These are phyloP conservation scores for Pestalotiopsis sp. DNA, from an alignment of 2,329 filamentous ascomycete genomes.

Conservation along the genomic window DNA sequence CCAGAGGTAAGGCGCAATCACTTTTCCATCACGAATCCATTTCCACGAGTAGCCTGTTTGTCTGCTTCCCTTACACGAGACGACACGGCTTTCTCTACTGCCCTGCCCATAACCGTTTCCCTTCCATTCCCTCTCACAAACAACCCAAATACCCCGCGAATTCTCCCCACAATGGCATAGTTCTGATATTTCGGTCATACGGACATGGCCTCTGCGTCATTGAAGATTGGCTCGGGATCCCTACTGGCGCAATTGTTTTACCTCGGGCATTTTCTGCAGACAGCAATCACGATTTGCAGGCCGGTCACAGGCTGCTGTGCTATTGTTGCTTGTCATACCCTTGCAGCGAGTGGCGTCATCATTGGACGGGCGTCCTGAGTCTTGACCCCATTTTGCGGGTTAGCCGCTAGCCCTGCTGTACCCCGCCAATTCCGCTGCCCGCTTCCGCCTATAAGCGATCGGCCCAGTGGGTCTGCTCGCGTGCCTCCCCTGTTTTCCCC, in stretches of 20 bases:
- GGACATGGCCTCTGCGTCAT: not conserved
- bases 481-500: not conserved
- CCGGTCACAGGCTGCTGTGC: not conserved
- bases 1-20: slow-evolving; percentile 70
- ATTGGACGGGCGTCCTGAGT: not conserved
- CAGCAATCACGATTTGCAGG: not conserved
- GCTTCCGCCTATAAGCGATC: not conserved
- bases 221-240: not conserved
- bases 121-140: slow-evolving; percentile 8
- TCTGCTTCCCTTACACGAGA: slow-evolving; percentile 12
- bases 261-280: not conserved
- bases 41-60: slow-evolving; percentile 10
- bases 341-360: slow-evolving; percentile 11
- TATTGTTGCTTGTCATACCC: not conserved
- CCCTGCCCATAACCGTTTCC: not conserved
- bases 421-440: slow-evolving; percentile 12
- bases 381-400: not conserved
- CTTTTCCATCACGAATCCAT: not conserved
- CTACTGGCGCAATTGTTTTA: not conserved
- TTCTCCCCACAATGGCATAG: not conserved
- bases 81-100: not conserved
- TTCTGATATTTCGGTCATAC: not conserved
- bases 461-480: slow-evolving; percentile 5
- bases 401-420: not conserved
- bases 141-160: not conserved